Evolutionary conservation across 2,329 filamentous ascomycete genomes (phyloP).

Genomic region (Microsporum audouinii): DNA sequence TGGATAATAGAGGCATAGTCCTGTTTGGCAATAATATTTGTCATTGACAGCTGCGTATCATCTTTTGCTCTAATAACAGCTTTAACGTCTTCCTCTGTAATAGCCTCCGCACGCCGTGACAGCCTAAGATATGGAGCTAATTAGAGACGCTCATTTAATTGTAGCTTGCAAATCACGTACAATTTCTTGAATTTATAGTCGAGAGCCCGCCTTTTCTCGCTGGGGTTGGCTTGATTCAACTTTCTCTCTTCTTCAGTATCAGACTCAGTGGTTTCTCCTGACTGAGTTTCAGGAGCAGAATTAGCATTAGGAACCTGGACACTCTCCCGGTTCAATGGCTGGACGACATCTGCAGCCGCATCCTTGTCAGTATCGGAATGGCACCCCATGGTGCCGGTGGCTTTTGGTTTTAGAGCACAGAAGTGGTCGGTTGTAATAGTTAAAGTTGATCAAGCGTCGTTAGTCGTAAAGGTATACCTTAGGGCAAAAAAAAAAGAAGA

Average conservation of each 20-base stretch:
- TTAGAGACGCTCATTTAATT: conserved; percentile 4
- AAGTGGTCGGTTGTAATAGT: background rate
- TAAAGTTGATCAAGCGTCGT: background rate
- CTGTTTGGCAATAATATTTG: conserved; percentile 43
- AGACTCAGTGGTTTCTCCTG: background rate
- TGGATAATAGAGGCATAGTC: conserved; percentile 52
- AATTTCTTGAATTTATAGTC: conserved; percentile 41
- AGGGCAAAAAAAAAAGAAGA: background rate
- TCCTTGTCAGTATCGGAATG: background rate
- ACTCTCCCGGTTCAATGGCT: background rate
- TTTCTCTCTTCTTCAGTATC: background rate
- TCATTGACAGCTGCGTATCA: conserved; percentile 43
- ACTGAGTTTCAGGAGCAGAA: background rate
- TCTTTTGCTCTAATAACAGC: conserved; percentile 23
- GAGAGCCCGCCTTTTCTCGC: conserved; percentile 41
- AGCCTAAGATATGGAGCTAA: conserved; percentile 19
- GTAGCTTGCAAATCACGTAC: conserved; percentile 20
- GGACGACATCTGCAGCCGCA: background rate
- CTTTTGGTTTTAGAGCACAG: background rate
- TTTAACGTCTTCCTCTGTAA: conserved; percentile 32
- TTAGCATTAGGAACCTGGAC: background rate
- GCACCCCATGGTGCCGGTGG: background rate
- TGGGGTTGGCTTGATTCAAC: conserved; percentile 16
- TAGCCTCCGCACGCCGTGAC: conserved; percentile 32
- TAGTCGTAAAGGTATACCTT: background rate